A percentile compares a stretch with the other conserved stretches of the same genome.
phyloP scores from a whole-genome alignment of 768 basidiomycete species.

The Tricholoma bakamatsutake region DNA sequence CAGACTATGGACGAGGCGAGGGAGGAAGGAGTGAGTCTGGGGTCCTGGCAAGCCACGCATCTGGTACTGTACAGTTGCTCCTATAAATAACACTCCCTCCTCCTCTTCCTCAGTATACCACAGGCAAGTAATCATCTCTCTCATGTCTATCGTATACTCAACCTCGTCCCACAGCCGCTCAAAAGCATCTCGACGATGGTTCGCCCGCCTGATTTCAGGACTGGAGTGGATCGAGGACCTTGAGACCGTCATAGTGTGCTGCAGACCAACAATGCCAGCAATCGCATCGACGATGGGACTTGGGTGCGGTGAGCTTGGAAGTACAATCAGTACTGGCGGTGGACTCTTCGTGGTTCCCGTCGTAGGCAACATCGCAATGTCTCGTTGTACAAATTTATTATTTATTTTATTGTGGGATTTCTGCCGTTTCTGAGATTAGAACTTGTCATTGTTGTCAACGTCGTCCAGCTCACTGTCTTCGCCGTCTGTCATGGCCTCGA shows the following conservation, averaged over 20 bases:
- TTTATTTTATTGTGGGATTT: background rate
- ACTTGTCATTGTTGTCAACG: slow-evolving; percentile 5
- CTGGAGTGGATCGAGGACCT: slow-evolving; percentile 76
- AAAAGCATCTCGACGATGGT: slow-evolving; percentile 92
- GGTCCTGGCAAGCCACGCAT: slow-evolving; percentile 40
- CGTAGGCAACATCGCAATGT: slow-evolving; percentile 80
- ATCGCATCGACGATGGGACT: slow-evolving; percentile 57
- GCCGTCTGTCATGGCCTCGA: slow-evolving; percentile 45
- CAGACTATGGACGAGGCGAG: slow-evolving; percentile 19
- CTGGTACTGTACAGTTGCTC: slow-evolving; percentile 43
- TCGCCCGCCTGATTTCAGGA: slow-evolving; percentile 59
- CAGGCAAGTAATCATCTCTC: slow-evolving; percentile 41
- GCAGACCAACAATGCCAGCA: slow-evolving; percentile 44
- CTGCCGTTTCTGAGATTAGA: too few species aligned
- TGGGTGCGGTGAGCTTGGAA: slow-evolving; percentile 68
- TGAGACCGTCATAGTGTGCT: slow-evolving; percentile 81
- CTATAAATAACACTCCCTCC: slow-evolving; percentile 8
- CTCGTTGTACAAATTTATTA: slow-evolving; percentile 64
- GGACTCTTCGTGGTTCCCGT: slow-evolving; percentile 59
- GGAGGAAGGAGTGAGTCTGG: slow-evolving; percentile 25
- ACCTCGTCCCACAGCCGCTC: slow-evolving; percentile 41
- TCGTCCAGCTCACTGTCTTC: slow-evolving; percentile 7
- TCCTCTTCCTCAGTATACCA: slow-evolving; percentile 33
- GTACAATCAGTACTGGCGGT: slow-evolving; percentile 25
- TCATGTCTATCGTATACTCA: background rate